Percentiles rank a stretch among this genome's conserved stretches.
phyloP scores from a whole-genome alignment of 2,329 filamentous ascomycete genomes.

The Alternaria triticimaculans region DNA sequence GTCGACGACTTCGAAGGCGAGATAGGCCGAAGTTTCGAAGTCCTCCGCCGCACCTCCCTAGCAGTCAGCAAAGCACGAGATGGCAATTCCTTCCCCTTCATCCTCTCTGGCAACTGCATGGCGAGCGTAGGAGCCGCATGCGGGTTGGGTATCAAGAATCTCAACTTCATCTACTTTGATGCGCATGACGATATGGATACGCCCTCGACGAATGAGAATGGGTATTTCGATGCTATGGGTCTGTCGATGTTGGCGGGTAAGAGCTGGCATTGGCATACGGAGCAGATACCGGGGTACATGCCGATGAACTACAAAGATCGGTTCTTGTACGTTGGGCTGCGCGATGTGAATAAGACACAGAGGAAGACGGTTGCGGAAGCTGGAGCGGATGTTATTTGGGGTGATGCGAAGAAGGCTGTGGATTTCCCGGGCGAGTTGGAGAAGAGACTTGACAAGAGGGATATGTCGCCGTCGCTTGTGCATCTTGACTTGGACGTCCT shows the following conservation, averaged over 20 bases:
- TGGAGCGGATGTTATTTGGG: not conserved
- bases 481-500: not conserved
- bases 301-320: constrained; percentile 17
- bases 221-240: constrained; percentile 50
- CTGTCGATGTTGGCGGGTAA: constrained; percentile 48
- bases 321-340: not conserved
- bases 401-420: not conserved
- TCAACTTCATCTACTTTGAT: constrained; percentile 53
- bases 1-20: constrained; percentile 51
- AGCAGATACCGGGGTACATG: constrained; percentile 40
- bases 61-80: constrained; percentile 27
- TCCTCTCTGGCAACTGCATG: constrained; percentile 52
- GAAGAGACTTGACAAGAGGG: not conserved
- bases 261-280: constrained; percentile 41
- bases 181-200: constrained; percentile 54
- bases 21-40: constrained; percentile 50
- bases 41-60: constrained; percentile 48
- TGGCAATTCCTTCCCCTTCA: constrained; percentile 45
- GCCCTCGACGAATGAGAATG: constrained; percentile 45
- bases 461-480: not conserved
- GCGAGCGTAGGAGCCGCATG: constrained; percentile 47
- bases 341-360: not conserved
- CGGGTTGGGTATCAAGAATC: constrained; percentile 35
- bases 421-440: not conserved
- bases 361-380: not conserved